Evolutionary conservation across 768 basidiomycete species (phyloP).

Genomic region (Mycena olivaceomarginata): DNA sequence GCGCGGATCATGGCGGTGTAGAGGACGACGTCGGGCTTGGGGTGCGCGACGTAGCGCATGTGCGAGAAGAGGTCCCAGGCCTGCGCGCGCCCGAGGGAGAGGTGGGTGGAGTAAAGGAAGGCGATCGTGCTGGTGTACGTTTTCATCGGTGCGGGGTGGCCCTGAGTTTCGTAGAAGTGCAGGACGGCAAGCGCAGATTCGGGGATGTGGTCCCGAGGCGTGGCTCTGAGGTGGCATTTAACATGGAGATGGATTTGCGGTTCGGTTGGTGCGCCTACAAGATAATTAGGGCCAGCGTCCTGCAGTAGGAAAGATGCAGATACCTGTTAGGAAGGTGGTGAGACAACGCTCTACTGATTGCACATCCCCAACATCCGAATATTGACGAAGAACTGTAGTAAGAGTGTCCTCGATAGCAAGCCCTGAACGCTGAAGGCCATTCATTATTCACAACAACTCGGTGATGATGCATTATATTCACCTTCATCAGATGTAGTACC

Average conservation of each 20-base stretch:
- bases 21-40: slow-evolving; percentile 80
- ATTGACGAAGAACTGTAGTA: slow-evolving; percentile 68
- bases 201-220: slow-evolving; percentile 70
- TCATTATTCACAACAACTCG: slow-evolving; percentile 8
- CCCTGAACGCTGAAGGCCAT: slow-evolving; percentile 61
- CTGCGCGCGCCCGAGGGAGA: slow-evolving; percentile 77
- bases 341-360: slow-evolving; percentile 67
- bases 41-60: slow-evolving; percentile 97
- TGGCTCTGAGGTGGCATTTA: slow-evolving; percentile 75
- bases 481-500: slow-evolving; percentile 75
- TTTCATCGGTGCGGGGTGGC: slow-evolving; percentile 79
- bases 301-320: slow-evolving; percentile 33
- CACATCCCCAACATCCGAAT: slow-evolving; percentile 68
- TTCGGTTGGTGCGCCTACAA: slow-evolving; percentile 65
- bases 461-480: slow-evolving; percentile 39
- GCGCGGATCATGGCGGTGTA: slow-evolving; percentile 93
- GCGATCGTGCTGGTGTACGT: slow-evolving; percentile 85
- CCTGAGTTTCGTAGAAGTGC: slow-evolving; percentile 81
- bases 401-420: slow-evolving; percentile 63
- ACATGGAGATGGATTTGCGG: slow-evolving; percentile 84
- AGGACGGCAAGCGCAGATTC: slow-evolving; percentile 79
- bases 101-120: slow-evolving; percentile 70
- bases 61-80: slow-evolving; percentile 97
- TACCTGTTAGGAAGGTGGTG: slow-evolving; percentile 65
- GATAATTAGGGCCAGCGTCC: slow-evolving; percentile 15